A percentile compares a stretch with the other conserved stretches of the same genome.
These are phyloP conservation scores for Madurella fahalii DNA, from an alignment of 2,329 filamentous ascomycete species.

Conservation along the genomic window DNA sequence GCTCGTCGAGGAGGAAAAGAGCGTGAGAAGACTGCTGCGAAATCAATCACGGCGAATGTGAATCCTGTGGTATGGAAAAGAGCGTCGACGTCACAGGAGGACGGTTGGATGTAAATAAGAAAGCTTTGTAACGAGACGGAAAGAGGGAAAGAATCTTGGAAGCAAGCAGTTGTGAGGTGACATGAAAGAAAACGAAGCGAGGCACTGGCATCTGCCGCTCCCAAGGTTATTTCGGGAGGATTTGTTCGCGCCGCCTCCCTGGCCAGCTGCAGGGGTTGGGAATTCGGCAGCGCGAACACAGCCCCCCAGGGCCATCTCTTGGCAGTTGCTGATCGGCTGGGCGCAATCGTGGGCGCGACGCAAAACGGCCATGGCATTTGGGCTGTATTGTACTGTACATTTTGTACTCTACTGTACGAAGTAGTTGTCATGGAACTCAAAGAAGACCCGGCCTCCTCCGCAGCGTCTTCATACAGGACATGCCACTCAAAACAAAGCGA, in stretches of 20 bases:
- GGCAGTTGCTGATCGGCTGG: conserved; percentile 10
- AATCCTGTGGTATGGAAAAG: conserved; percentile 4
- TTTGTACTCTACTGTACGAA: too few species aligned
- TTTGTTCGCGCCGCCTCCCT: conserved; percentile 4
- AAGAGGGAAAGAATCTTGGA: background rate
- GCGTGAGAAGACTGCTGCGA: conserved; percentile 3
- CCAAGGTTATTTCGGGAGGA: conserved; percentile 9
- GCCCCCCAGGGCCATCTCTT: conserved; percentile 3
- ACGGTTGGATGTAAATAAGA: conserved; percentile 14
- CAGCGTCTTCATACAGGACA: too few species aligned
- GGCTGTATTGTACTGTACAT: too few species aligned
- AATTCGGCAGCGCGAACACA: conserved; percentile 10
- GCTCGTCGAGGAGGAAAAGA: background rate
- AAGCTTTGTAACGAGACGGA: background rate
- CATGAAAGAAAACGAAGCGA: conserved; percentile 10
- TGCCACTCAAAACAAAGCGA: too few species aligned
- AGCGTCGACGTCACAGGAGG: conserved; percentile 18
- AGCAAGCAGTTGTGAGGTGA: conserved; percentile 1
- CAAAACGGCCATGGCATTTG: too few species aligned
- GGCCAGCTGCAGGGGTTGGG: conserved; percentile 11
- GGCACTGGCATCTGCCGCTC: background rate
- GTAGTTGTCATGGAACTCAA: too few species aligned
- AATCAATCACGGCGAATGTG: background rate
- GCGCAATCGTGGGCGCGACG: background rate
- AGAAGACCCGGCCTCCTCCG: too few species aligned